A percentile compares a stretch with the other conserved stretches of the same genome.
phyloP scores from a whole-genome alignment of 768 basidiomycete genomes.

The Paxillus rubicundulus region DNA sequence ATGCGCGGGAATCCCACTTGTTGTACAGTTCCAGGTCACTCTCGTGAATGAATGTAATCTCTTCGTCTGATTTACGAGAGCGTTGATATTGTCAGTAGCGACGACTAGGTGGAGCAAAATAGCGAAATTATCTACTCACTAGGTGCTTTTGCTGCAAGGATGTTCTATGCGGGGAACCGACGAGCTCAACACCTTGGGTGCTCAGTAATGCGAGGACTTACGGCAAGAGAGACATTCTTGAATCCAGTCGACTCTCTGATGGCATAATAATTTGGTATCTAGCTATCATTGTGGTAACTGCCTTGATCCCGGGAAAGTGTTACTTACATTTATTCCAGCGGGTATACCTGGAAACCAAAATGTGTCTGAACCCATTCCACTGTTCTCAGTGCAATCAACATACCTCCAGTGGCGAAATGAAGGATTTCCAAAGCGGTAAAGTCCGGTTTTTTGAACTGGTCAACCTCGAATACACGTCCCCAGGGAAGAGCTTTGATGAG shows the following conservation, averaged over 20 bases:
- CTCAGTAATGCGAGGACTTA: conserved; percentile 33
- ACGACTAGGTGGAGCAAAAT: background rate
- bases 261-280: conserved; percentile 87
- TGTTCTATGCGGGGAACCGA: conserved; percentile 49
- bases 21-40: conserved; percentile 74
- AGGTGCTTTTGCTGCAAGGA: conserved; percentile 84
- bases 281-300: conserved; percentile 1
- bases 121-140: conserved; percentile 40
- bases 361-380: background rate
- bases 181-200: background rate
- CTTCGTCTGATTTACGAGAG: conserved; percentile 51
- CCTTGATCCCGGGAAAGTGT: background rate
- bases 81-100: background rate
- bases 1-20: conserved; percentile 73
- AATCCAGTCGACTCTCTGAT: conserved; percentile 80
- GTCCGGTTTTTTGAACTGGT: conserved; percentile 80
- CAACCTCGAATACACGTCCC: conserved; percentile 68
- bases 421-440: conserved; percentile 85
- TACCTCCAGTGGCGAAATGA: conserved; percentile 80
- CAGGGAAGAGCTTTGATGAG: conserved; percentile 82
- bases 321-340: conserved; percentile 74
- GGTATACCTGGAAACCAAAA: conserved; percentile 58
- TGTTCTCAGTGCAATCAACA: conserved; percentile 7
- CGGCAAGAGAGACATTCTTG: conserved; percentile 85
- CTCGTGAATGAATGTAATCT: conserved; percentile 78